Evolutionary conservation across 306 rosid genomes (phyloP).

Genomic region (Canavalia ensiformis): DNA sequence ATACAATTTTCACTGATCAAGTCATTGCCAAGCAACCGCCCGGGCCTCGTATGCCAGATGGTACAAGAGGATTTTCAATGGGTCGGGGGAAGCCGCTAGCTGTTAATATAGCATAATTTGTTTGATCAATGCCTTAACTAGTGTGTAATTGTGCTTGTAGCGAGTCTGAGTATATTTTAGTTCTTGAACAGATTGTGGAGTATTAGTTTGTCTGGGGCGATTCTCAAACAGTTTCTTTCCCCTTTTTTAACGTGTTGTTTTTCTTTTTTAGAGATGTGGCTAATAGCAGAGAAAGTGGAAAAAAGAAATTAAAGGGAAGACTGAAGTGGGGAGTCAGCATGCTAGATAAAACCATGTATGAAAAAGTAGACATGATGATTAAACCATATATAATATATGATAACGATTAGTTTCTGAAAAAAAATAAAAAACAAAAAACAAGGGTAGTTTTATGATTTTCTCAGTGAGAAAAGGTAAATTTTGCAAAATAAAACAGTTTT

Average conservation of each 20-base stretch:
- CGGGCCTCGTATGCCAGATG: slow-evolving; percentile 99
- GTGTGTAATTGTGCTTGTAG: slow-evolving; percentile 42
- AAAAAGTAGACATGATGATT: background rate
- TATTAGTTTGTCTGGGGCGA: slow-evolving; percentile 30
- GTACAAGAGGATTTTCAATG: slow-evolving; percentile 94
- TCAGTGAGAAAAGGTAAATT: background rate
- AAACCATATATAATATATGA: background rate
- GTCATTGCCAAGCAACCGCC: slow-evolving; percentile 81
- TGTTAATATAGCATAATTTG: slow-evolving; percentile 66
- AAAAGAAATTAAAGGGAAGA: background rate
- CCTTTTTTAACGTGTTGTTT: background rate
- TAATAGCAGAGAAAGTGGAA: slow-evolving; percentile 4
- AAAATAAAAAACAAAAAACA: background rate
- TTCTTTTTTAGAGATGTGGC: slow-evolving; percentile 1
- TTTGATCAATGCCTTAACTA: slow-evolving; percentile 27
- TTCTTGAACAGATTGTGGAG: slow-evolving; percentile 26
- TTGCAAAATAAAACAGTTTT: too few relatives aligned
- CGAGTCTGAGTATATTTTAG: background rate
- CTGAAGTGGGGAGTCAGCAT: background rate
- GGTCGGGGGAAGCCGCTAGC: slow-evolving; percentile 89
- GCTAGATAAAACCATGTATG: background rate
- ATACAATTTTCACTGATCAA: slow-evolving; percentile 59
- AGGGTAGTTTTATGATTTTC: background rate
- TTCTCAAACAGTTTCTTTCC: slow-evolving; percentile 27
- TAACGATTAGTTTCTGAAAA: background rate